These are phyloP conservation scores for Panus rudis DNA, from an alignment of 768 basidiomycete genomes.

Conservation along the genomic window DNA sequence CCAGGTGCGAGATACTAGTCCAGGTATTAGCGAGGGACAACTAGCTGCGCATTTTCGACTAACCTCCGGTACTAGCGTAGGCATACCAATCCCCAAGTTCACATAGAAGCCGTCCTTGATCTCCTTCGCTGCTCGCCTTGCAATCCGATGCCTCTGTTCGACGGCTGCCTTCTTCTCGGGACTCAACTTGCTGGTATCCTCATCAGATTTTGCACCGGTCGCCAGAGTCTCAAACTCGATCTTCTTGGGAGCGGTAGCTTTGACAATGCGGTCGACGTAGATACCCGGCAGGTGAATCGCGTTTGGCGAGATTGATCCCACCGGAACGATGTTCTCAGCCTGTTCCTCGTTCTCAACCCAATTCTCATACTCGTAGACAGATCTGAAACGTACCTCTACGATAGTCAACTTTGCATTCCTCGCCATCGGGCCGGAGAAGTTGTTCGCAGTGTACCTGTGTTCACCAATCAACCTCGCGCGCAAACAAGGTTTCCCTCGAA, in stretches of 20 bases:
- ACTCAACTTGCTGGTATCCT: conserved; percentile 18
- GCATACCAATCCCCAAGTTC: conserved; percentile 89
- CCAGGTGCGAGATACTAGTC: conserved; percentile 51
- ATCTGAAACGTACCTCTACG: conserved; percentile 52
- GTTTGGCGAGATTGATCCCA: conserved; percentile 75
- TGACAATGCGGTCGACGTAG: conserved; percentile 86
- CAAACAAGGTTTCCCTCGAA: background rate
- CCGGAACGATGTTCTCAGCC: conserved; percentile 87
- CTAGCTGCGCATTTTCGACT: background rate
- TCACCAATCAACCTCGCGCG: background rate
- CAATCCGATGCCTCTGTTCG: conserved; percentile 67
- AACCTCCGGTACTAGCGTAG: conserved; percentile 77
- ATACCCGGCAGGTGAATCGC: conserved; percentile 78
- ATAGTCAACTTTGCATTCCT: conserved; percentile 86
- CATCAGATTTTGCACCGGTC: conserved; percentile 30
- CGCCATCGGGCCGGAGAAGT: conserved; percentile 84
- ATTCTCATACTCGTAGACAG: background rate
- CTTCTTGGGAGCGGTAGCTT: conserved; percentile 65
- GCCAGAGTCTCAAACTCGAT: conserved; percentile 75
- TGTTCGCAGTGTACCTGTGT: conserved; percentile 74
- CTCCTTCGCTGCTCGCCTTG: conserved; percentile 82
- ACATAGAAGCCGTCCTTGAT: conserved; percentile 84
- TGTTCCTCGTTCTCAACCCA: conserved; percentile 20
- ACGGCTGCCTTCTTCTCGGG: conserved; percentile 41
- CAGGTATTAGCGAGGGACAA: background rate